phyloP scores from a whole-genome alignment of 352 stramenopile genomes.

The Phytophthora quininea region DNA sequence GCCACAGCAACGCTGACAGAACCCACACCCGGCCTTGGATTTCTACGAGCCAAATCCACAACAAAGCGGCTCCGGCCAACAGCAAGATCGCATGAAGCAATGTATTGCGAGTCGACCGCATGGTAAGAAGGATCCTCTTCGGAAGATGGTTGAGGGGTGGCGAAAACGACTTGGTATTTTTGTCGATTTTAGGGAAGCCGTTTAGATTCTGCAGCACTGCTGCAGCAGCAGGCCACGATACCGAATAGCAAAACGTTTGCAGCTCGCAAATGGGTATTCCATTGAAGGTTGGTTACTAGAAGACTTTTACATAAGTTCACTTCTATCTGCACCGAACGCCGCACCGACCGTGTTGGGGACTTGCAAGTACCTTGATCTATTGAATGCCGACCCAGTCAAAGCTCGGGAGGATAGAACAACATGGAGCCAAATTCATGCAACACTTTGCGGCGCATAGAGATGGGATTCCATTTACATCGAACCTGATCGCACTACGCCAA shows the following conservation, averaged over 20 bases:
- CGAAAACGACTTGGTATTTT: background rate
- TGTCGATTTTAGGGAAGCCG: background rate
- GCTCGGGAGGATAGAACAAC: slow-evolving; percentile 10
- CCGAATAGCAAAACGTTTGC: no score
- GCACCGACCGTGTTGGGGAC: background rate
- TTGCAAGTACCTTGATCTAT: slow-evolving; percentile 16
- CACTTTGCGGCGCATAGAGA: slow-evolving; percentile 11
- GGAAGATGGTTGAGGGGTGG: background rate
- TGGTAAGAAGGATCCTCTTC: background rate
- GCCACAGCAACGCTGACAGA: slow-evolving; percentile 11
- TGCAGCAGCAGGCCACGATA: no score
- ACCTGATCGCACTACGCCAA: slow-evolving; percentile 25
- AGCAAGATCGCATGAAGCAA: slow-evolving; percentile 8
- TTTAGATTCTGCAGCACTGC: no score
- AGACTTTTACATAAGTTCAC: background rate
- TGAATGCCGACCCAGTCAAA: slow-evolving; percentile 18
- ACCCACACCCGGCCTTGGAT: slow-evolving; percentile 9
- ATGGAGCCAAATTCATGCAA: slow-evolving; percentile 4
- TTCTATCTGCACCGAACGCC: background rate
- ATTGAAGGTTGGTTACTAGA: no score
- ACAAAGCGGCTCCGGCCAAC: slow-evolving; percentile 1
- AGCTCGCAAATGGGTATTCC: no score
- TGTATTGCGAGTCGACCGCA: background rate
- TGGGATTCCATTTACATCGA: slow-evolving; percentile 26
- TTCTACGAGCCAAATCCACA: slow-evolving; percentile 10